Base-by-base conservation (phyloP, 2,329 filamentous ascomycete species). In the Davidsoniella eucalypti region DNA sequence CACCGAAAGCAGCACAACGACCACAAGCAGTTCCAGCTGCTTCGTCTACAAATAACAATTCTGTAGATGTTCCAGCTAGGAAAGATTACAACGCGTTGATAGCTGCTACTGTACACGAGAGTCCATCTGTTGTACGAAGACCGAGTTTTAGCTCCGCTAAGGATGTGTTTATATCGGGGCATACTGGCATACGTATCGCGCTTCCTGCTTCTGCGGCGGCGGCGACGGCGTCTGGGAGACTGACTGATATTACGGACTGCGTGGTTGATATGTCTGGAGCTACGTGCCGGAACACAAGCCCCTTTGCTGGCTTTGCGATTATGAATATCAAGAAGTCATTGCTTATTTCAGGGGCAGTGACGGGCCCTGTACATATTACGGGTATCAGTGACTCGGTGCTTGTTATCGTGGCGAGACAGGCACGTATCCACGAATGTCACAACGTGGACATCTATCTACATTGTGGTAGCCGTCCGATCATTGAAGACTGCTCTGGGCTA, bases 341-440 rank as follows among this genome's bases (percentile, higher is more conserved):
- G 16, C 69, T 98, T 23, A 68, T 95, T 12, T 84, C 82, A 38
- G 87, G 88, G 0, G 76, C 78, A 50, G 83, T 95, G 5, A 71
- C 74, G 39, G 92, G 92, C 0, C 78, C 92, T 0, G 79, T 82
- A 7, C 90, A 96, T 61, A 75, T 96, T 47, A 96, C 90, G 0
- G 74, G 72, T 1, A 67, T 94, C 1, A 67, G 71, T 47, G 70
- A 86, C 58, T 84, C 80, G 55, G 75, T 87, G n/a, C 64, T 94
- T 12, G 78, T 95, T 0, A 78, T 94, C 2, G 72, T 77, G 5
- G 84, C 85, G 48, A 75, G 83, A n/a, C 92, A 98, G 64, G 87
- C 94, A 58, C 77, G 92, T 18, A 90, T 98, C 69, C 92, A 98
- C 62, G 83, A 90, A 56, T 93, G 86, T 60, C 71, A 68, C 42